These are phyloP conservation scores for Microstroma glucosiphilum DNA, from an alignment of 1,284 basidiomycete genomes.

Conservation along the genomic window DNA sequence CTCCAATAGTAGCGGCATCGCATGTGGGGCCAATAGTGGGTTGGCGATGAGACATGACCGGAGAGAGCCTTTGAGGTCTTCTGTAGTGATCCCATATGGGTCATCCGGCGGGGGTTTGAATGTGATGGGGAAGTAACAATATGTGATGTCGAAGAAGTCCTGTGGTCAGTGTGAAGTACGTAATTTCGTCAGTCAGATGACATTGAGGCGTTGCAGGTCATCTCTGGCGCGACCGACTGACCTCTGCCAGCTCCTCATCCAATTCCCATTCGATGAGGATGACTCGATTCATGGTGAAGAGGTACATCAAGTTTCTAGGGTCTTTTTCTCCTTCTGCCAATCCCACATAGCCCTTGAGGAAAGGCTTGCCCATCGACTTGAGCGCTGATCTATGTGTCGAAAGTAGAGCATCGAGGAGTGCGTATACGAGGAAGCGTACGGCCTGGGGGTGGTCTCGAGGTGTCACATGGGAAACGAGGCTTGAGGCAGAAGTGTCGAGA, in stretches of 20 bases:
- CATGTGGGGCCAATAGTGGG: slow-evolving; percentile 73
- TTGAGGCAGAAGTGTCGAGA: slow-evolving; percentile 44
- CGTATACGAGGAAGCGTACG: slow-evolving; percentile 73
- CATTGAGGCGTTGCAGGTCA: background rate
- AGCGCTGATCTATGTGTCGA: slow-evolving; percentile 59
- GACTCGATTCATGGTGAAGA: slow-evolving; percentile 79
- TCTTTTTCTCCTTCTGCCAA: slow-evolving; percentile 94
- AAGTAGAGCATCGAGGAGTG: slow-evolving; percentile 73
- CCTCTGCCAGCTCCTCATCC: slow-evolving; percentile 61
- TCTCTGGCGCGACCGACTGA: background rate
- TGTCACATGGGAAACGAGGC: slow-evolving; percentile 70
- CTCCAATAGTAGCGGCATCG: slow-evolving; percentile 82
- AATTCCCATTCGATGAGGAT: slow-evolving; percentile 79
- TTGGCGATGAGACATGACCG: slow-evolving; percentile 69
- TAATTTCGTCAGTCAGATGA: background rate
- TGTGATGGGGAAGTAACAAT: slow-evolving; percentile 98
- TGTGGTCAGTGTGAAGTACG: slow-evolving; percentile 47
- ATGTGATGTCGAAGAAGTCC: slow-evolving; percentile 89
- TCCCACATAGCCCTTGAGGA: slow-evolving; percentile 69
- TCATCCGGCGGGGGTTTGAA: slow-evolving; percentile 92
- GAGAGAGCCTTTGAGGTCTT: slow-evolving; percentile 73
- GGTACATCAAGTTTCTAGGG: slow-evolving; percentile 83
- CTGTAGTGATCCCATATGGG: slow-evolving; percentile 83
- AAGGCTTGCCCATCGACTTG: slow-evolving; percentile 28
- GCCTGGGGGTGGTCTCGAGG: slow-evolving; percentile 77